Percentiles rank a stretch among this genome's conserved stretches.
These are phyloP conservation scores for Exophiala phaeomuriformis DNA, from an alignment of 2,329 filamentous ascomycete species.

Conservation along the genomic window DNA sequence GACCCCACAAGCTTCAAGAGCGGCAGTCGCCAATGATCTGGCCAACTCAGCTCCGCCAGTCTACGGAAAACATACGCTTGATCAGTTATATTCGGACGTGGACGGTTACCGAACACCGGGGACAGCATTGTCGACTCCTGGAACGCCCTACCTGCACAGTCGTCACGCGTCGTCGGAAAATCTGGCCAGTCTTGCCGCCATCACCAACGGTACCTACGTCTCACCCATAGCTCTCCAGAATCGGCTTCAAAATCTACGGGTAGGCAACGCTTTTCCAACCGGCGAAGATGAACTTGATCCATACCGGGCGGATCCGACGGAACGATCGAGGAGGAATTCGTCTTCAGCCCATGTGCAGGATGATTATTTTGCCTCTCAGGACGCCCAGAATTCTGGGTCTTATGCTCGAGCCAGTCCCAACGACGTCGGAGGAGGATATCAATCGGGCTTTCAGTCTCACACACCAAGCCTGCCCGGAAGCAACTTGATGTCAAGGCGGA, in stretches of 20 bases:
- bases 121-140: constrained; percentile 57
- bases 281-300: constrained; percentile 9
- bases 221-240: constrained; percentile 62
- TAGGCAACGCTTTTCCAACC: constrained; percentile 22
- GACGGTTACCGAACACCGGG: constrained; percentile 79
- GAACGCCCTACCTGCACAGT: constrained; percentile 65
- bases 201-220: constrained; percentile 50
- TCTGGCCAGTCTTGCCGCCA: constrained; percentile 52
- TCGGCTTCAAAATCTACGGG: constrained; percentile 52
- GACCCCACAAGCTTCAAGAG: constrained; percentile 44
- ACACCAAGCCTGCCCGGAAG: constrained; percentile 16
- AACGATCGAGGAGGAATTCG: constrained; percentile 18
- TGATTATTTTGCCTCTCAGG: constrained; percentile 13
- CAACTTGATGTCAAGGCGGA: constrained; percentile 37
- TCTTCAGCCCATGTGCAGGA: constrained; percentile 3
- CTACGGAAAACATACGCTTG: constrained; percentile 83
- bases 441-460: constrained; percentile 4
- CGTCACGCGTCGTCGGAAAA: constrained; percentile 77
- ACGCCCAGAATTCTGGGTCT: not conserved
- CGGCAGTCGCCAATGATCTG: constrained; percentile 49
- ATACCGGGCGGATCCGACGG: not conserved
- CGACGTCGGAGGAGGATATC: constrained; percentile 1
- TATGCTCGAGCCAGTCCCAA: constrained; percentile 14
- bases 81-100: constrained; percentile 83
- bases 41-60: constrained; percentile 73